Base-by-base conservation (phyloP, 768 basidiomycete species). In the Phlebiopsis flavidoalba region DNA sequence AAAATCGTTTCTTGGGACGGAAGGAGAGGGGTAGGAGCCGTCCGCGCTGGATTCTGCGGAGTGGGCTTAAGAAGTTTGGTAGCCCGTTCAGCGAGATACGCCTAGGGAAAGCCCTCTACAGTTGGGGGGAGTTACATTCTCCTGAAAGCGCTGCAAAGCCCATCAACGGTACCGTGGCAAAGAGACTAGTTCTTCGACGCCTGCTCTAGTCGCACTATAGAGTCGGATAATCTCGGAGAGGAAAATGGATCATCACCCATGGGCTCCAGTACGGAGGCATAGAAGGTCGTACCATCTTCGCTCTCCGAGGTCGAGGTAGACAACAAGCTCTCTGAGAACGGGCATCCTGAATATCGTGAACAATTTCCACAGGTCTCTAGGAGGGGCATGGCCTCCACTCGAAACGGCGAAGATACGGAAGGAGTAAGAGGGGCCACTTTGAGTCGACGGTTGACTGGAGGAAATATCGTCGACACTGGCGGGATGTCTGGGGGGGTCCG, bases 331-430 rank as follows among this genome's bases (percentile, higher is more conserved):
- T 15, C 24, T 31, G 31, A 61, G 53, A 15, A 19, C 33, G 11
- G 60, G 60, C 60, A 52, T 50, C 10, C 35, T 47, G 21, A 61
- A 15, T 21, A 49, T 47, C 21, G 46, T 22, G 54, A 61, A 37
- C 45, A 61, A 33, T 31, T 22, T 6, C 60, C 60, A 61, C 4
- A 61, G 60, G 37, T 61, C 60, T 26, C 26, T 22, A 1, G 53
- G 43, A n/a, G 60, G 60, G 24, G 53, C 53, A 37, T 46, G 53
- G 48, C n/a, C 53, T 46, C 60, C 60, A 61, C 8, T 61, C 52
- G 53, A 61, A 52, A 11, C 59, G 51, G n/a, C 50, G 50, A 21
- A 60, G 59, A 19, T 49, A 49, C 8, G 40, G 26, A 22, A 61
- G 17, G n/a, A 40, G n/a, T 14, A 21, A 61, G 31, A 49, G 53